These are phyloP conservation scores for Botryosphaeria dothidea DNA, from an alignment of 2,329 filamentous ascomycete species.

Conservation along the genomic window DNA sequence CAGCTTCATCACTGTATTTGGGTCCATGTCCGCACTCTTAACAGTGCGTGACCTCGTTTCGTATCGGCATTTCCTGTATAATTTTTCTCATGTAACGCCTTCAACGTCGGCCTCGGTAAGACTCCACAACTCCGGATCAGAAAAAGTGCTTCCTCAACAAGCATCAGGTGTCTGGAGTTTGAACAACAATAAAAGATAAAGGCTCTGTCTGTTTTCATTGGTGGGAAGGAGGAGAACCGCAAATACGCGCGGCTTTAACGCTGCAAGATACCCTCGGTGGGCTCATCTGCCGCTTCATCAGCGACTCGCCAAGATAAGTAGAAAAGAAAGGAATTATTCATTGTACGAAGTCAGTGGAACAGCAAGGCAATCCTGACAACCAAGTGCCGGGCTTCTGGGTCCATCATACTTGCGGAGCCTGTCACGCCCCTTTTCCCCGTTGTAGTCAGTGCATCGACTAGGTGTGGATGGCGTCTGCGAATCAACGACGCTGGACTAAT, in stretches of 20 bases:
- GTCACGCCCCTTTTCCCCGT: background rate
- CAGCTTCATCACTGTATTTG: background rate
- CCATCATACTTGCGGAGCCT: background rate
- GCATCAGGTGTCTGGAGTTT: slow-evolving; percentile 15
- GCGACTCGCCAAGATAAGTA: slow-evolving; percentile 5
- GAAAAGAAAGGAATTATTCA: background rate
- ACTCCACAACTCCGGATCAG: background rate
- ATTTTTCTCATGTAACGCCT: slow-evolving; percentile 11
- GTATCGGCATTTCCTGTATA: slow-evolving; percentile 2
- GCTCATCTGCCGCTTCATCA: slow-evolving; percentile 9
- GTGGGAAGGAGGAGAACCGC: background rate
- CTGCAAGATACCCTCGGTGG: slow-evolving; percentile 13
- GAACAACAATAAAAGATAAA: background rate
- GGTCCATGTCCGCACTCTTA: slow-evolving; percentile 1
- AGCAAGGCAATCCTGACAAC: too few species aligned
- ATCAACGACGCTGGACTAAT: background rate
- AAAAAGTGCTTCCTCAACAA: slow-evolving; percentile 15
- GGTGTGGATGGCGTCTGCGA: background rate
- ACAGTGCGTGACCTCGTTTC: background rate
- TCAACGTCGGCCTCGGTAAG: slow-evolving; percentile 9
- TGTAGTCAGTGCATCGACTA: background rate
- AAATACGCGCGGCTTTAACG: slow-evolving; percentile 7
- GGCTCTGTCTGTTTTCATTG: background rate
- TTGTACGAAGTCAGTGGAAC: background rate
- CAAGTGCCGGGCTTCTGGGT: background rate